Percentiles rank a stretch among this genome's conserved stretches.
Conservation (phyloP, 2,329 filamentous ascomycete genomes). For the Pestalotiopsis sp. region DNA sequence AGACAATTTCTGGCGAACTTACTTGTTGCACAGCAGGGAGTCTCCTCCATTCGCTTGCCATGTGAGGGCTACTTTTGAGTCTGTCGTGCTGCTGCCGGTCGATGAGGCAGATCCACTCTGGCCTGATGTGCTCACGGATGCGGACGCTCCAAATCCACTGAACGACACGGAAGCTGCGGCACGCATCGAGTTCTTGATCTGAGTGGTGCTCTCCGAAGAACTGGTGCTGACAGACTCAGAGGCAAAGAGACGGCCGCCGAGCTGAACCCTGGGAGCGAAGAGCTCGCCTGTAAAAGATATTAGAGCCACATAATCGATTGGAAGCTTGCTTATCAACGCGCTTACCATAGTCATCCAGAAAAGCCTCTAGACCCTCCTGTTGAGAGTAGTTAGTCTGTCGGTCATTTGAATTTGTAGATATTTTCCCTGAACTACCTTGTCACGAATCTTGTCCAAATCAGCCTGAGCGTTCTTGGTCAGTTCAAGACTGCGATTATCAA, state of each 20-base stretch:
- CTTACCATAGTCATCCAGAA: not conserved
- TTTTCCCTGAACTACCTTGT: not conserved
- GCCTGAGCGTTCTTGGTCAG: not conserved
- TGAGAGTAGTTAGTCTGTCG: too few species aligned
- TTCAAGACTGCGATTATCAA: not conserved
- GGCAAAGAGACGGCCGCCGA: not conserved
- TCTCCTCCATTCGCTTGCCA: slow-evolving; percentile 9
- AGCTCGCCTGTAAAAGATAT: not conserved
- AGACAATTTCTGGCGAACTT: not conserved
- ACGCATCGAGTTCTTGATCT: not conserved
- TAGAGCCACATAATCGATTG: not conserved
- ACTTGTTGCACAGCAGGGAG: not conserved
- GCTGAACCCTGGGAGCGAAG: not conserved
- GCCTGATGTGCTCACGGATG: not conserved
- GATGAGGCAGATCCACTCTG: not conserved
- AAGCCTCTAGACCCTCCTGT: not conserved
- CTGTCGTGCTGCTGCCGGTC: not conserved
- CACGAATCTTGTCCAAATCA: not conserved
- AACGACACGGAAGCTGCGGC: not conserved
- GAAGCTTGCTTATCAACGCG: not conserved
- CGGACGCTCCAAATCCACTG: not conserved
- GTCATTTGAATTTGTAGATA: too few species aligned
- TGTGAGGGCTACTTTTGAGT: not conserved
- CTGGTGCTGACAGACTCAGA: not conserved
- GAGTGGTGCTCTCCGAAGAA: too few species aligned